Base-by-base conservation (phyloP, 148 eudicot genomes). In the Fallopia convolvulus region DNA sequence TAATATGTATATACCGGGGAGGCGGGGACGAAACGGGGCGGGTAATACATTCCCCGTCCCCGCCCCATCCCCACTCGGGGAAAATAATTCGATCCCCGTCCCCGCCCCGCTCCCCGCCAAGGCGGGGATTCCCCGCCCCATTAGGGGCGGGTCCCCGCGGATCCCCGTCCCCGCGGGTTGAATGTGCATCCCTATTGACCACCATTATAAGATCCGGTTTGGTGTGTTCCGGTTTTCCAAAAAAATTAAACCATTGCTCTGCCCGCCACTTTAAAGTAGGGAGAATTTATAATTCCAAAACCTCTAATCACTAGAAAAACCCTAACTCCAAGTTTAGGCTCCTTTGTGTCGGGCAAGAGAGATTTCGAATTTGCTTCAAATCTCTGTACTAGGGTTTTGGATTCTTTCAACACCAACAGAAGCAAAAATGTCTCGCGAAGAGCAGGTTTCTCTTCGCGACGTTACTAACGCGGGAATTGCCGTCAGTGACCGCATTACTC, bases 401-500 rank as follows among this genome's bases (percentile, higher is more conserved):
- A 58, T 36, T 10, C n/a, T 36, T 32, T 36, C 9, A 68, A 6
- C 72, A 68, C 46, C 13, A 68, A 20, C 42, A 68, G 36, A 50
- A 36, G 50, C 50, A 50, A 74, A 74, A 70, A 81, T 83, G 92
- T 78, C 85, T 6, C 78, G 70, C 82, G 92, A 88, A 11, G 88
- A 86, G 75, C 97, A 89, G 81, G 74, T 93, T 70, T 85, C 84
- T 6, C 76, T 93, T 88, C 89, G 93, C n/a, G 99, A 95, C 77
- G 97, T 93, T 30, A 80, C 91, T 4, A 87, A 89, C 50, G 98
- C 99, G 0, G 91, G 97, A 8, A 82, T 91, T 36, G 91, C 87
- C 0, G 88, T 95, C n/a, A 87, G 94, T 70, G 97, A 93, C 80
- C 89, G 97, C 41, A 89, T 92, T n/a, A 87, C 84, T 49, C 83